These are phyloP conservation scores for Aethionema arabicum DNA, from an alignment of 345 rosid species.

Conservation along the genomic window DNA sequence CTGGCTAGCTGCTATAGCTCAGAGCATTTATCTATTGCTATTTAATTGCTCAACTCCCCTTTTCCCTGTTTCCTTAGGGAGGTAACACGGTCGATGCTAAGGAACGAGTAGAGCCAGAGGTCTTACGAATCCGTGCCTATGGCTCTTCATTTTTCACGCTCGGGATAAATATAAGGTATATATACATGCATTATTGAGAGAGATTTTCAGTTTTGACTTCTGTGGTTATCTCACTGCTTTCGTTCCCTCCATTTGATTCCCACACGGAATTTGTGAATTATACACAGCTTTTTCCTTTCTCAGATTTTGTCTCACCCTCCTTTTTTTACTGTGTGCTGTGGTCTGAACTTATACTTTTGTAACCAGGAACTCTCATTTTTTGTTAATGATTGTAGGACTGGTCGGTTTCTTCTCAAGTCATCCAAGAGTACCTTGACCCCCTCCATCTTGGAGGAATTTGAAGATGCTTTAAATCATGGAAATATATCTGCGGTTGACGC, in stretches of 20 bases:
- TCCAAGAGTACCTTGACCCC: constrained; percentile 64
- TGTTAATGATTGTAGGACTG: constrained; percentile 61
- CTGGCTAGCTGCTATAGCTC: constrained; percentile 17
- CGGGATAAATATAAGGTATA: constrained; percentile 86
- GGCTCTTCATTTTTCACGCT: constrained; percentile 86
- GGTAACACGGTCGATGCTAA: constrained; percentile 40
- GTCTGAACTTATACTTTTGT: neutral
- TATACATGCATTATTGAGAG: neutral
- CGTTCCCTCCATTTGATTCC: neutral
- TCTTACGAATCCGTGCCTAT: constrained; percentile 78
- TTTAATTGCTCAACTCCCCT: neutral
- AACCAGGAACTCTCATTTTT: constrained; percentile 1
- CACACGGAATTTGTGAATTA: neutral
- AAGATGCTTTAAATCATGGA: constrained; percentile 94
- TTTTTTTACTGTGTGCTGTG: neutral
- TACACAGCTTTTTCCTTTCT: neutral
- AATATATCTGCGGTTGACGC: constrained; percentile 72
- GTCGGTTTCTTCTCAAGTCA: constrained; percentile 76
- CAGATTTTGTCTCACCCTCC: neutral
- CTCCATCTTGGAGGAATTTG: constrained; percentile 63
- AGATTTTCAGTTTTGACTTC: neutral
- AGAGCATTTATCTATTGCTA: constrained; percentile 10
- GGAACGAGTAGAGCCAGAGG: constrained; percentile 66
- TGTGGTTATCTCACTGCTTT: neutral
- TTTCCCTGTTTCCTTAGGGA: constrained; percentile 47